phyloP scores from a whole-genome alignment of 2,329 filamentous ascomycete species.

The Erysiphe pulchra region DNA sequence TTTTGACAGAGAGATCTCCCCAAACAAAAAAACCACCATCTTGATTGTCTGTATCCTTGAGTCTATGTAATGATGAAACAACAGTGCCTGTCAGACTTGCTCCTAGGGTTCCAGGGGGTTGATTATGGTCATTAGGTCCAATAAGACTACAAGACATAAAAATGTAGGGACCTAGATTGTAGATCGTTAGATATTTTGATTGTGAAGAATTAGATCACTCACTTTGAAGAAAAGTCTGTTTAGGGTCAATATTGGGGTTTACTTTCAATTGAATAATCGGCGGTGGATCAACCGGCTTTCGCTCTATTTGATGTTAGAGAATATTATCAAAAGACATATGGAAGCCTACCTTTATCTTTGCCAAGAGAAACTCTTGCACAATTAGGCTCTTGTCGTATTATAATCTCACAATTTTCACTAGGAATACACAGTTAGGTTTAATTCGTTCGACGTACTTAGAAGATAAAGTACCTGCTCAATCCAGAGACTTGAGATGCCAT shows the following conservation, averaged over 20 bases:
- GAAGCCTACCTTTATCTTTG: constrained; percentile 42
- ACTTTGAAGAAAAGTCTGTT: constrained; percentile 29
- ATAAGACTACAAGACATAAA: constrained; percentile 22
- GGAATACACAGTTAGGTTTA: constrained; percentile 1
- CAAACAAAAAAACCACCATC: constrained; percentile 83
- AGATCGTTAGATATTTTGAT: neutral
- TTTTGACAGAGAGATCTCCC: constrained; percentile 57
- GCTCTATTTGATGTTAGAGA: constrained; percentile 23
- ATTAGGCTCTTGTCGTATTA: constrained; percentile 39
- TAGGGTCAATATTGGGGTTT: constrained; percentile 19
- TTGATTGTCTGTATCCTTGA: constrained; percentile 53
- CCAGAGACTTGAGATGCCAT: neutral
- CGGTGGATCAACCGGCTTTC: constrained; percentile 72
- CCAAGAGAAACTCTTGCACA: constrained; percentile 41
- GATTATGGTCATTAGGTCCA: constrained; percentile 16
- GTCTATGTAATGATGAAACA: constrained; percentile 55
- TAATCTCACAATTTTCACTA: constrained; percentile 29
- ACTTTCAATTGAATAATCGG: constrained; percentile 52
- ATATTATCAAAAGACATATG: neutral
- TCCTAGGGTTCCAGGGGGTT: constrained; percentile 15
- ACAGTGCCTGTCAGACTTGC: constrained; percentile 43
- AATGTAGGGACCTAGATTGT: constrained; percentile 20
- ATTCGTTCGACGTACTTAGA: neutral
- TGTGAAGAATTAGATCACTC: constrained; percentile 11
- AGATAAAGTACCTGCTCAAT: neutral